A percentile compares a stretch with the other conserved stretches of the same genome.
Evolutionary conservation across 768 basidiomycete species (phyloP).

Genomic region (Boletellus emodensis): DNA sequence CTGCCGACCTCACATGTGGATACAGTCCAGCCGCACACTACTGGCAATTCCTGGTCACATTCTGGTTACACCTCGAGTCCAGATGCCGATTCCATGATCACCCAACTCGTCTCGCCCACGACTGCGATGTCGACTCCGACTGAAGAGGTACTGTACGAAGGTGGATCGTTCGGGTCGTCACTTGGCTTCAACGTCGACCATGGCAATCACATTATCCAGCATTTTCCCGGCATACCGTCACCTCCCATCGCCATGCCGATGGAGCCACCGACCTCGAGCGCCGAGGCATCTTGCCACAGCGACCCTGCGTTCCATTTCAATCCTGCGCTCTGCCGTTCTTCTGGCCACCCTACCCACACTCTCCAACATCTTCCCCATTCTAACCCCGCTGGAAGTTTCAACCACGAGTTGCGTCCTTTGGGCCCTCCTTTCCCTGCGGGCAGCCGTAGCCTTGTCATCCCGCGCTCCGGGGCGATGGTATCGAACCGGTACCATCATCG

Average conservation of each 20-base stretch:
- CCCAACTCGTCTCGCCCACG: neutral
- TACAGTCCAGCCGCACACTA: neutral
- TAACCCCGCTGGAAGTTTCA: neutral
- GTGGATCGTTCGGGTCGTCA: neutral
- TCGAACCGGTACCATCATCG: no score
- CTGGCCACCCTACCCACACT: neutral
- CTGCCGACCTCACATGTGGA: neutral
- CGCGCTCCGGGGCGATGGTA: no score
- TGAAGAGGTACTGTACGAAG: neutral
- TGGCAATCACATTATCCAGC: neutral
- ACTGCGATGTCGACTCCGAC: slow-evolving; percentile 5
- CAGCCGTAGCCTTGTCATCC: no score
- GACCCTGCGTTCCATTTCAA: neutral
- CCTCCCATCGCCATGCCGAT: slow-evolving; percentile 3
- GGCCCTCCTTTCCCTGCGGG: no score
- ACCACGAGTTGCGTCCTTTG: no score
- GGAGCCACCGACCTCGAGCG: neutral
- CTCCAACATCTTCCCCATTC: neutral
- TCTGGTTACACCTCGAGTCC: neutral
- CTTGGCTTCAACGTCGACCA: neutral
- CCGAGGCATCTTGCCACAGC: neutral
- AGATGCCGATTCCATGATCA: neutral
- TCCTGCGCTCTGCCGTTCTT: neutral
- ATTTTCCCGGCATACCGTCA: neutral
- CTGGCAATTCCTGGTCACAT: neutral